These are phyloP conservation scores for Termitomyces sp. DNA, from an alignment of 768 basidiomycete genomes.

Conservation along the genomic window DNA sequence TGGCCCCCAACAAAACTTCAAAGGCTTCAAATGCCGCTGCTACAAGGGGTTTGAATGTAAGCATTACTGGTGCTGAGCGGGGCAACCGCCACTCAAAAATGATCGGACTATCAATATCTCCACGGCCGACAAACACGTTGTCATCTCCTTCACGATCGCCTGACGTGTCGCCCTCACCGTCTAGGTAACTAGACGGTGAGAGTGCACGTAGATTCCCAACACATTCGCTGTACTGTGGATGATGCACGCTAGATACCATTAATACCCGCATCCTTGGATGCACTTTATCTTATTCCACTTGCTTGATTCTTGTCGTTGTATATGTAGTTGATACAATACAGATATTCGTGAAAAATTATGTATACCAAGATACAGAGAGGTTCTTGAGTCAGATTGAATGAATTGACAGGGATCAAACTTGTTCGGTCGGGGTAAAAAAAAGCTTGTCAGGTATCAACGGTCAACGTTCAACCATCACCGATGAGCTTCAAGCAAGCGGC, in stretches of 20 bases:
- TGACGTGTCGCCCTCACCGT: slow-evolving; percentile 20
- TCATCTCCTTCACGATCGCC: slow-evolving; percentile 30
- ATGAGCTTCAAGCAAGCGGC: slow-evolving; percentile 92
- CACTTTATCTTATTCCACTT: slow-evolving; percentile 9
- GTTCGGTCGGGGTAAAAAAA: neutral
- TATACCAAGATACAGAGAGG: neutral
- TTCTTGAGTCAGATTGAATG: neutral
- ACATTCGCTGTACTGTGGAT: slow-evolving; percentile 6
- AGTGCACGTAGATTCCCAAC: slow-evolving; percentile 5
- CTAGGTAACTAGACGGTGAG: slow-evolving; percentile 15
- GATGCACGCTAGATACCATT: slow-evolving; percentile 14
- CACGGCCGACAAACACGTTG: slow-evolving; percentile 28
- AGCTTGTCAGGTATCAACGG: neutral
- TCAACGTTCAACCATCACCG: slow-evolving; percentile 1
- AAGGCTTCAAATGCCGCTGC: slow-evolving; percentile 60
- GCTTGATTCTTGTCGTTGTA: slow-evolving; percentile 10
- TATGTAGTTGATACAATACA: slow-evolving; percentile 4
- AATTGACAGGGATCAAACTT: slow-evolving; percentile 2
- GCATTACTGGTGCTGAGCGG: slow-evolving; percentile 43
- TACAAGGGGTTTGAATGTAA: slow-evolving; percentile 66
- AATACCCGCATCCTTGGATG: slow-evolving; percentile 12
- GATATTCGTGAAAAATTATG: neutral
- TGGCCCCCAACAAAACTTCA: slow-evolving; percentile 35
- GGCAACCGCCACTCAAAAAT: slow-evolving; percentile 61
- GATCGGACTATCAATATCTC: slow-evolving; percentile 57